These are phyloP conservation scores for Penicillium psychrofluorescens DNA, from an alignment of 495 filamentous ascomycete species.

Conservation along the genomic window DNA sequence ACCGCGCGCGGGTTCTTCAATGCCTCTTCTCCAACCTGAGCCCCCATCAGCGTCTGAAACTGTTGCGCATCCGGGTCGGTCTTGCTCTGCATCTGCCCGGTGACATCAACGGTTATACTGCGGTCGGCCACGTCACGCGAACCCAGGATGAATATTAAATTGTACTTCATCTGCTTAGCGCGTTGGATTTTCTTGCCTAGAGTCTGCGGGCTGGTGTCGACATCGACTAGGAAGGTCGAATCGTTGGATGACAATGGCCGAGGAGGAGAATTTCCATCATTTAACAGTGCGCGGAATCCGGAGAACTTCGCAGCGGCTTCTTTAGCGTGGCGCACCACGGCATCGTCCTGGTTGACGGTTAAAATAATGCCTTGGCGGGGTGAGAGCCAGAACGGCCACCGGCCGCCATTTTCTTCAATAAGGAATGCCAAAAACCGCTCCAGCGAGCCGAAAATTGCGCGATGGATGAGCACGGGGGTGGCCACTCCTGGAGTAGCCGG, in stretches of 20 bases:
- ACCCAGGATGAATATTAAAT: conserved; percentile 68
- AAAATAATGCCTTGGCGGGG: conserved; percentile 74
- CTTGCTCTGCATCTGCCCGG: conserved; percentile 38
- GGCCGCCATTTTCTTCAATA: conserved; percentile 76
- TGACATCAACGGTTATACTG: conserved; percentile 39
- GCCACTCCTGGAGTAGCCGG: conserved; percentile 60
- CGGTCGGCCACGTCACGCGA: conserved; percentile 41
- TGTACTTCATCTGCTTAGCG: conserved; percentile 68
- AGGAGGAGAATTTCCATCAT: conserved; percentile 11
- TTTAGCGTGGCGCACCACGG: conserved; percentile 51
- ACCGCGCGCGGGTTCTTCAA: conserved; percentile 33
- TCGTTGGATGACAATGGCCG: conserved; percentile 30
- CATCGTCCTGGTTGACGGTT: conserved; percentile 60
- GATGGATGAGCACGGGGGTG: conserved; percentile 78
- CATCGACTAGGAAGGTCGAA: conserved; percentile 59
- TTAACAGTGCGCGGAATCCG: conserved; percentile 24
- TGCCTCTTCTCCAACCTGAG: conserved; percentile 21
- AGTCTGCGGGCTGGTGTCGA: conserved; percentile 57
- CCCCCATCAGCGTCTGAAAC: conserved; percentile 22
- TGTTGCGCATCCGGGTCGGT: conserved; percentile 20
- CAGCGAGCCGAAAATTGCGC: conserved; percentile 79
- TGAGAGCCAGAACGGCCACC: conserved; percentile 89
- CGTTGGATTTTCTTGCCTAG: conserved; percentile 62
- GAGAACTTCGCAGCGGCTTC: conserved; percentile 31
- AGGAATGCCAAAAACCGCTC: conserved; percentile 83